Conservation (phyloP, 768 basidiomycete species). For the Tylopilus rubrobrunneus region DNA sequence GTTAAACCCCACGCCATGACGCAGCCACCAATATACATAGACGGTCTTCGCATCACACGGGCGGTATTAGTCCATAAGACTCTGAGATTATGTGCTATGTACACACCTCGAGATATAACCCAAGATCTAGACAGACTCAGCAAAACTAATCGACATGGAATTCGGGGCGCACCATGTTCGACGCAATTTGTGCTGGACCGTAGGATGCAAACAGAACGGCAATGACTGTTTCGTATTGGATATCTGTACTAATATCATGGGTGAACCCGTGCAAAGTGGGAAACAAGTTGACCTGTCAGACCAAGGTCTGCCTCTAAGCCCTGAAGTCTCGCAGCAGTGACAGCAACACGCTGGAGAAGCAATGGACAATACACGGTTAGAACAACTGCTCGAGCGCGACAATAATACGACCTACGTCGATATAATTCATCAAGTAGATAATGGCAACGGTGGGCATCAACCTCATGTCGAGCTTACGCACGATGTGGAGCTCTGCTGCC, state of each 20-base stretch:
- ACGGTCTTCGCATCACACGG: slow-evolving; percentile 41
- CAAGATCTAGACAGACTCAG: slow-evolving; percentile 39
- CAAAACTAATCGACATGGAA: too few species aligned
- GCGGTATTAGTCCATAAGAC: background rate
- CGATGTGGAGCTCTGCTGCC: slow-evolving; percentile 21
- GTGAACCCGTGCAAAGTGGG: background rate
- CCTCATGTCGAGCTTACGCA: slow-evolving; percentile 27
- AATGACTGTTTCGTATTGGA: slow-evolving; percentile 50
- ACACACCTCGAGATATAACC: slow-evolving; percentile 50
- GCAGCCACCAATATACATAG: slow-evolving; percentile 56
- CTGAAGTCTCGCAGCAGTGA: slow-evolving; percentile 37
- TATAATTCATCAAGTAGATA: slow-evolving; percentile 27
- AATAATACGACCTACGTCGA: slow-evolving; percentile 15
- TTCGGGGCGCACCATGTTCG: slow-evolving; percentile 49
- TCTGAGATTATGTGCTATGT: background rate
- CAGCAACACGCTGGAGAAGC: slow-evolving; percentile 32
- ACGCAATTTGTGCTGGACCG: slow-evolving; percentile 61
- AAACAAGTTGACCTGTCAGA: slow-evolving; percentile 24
- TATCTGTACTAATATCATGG: slow-evolving; percentile 30
- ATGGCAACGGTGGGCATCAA: slow-evolving; percentile 26
- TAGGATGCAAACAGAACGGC: slow-evolving; percentile 57
- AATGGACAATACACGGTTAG: background rate
- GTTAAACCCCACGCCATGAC: slow-evolving; percentile 62
- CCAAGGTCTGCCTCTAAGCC: slow-evolving; percentile 38
- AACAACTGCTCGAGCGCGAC: background rate